Evolutionary conservation across 2,329 filamentous ascomycete species (phyloP), one percentile per base, ranked within the genome.

Genomic region (Ophiognomonia clavigignenti-juglandacearum): DNA sequence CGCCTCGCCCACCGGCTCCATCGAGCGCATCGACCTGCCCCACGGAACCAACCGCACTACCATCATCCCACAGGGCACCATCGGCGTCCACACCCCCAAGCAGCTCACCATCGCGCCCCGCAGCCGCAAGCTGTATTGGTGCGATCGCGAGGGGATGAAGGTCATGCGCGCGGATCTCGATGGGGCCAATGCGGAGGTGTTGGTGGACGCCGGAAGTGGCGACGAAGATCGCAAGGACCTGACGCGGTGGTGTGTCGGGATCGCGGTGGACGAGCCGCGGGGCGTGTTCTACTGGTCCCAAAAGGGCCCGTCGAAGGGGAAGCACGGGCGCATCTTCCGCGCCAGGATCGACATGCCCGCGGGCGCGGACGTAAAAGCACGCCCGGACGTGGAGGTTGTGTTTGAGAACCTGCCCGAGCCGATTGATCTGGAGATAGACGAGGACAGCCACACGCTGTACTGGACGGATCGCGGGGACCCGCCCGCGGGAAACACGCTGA

Each of bases 381-480:
- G 73, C 1, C 54, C 62, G 1, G 72, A 78, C 32, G 62, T 75
- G 23, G 64, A 68, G 42, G 54, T 63, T 2, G 46, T 82, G 2
- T 57, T 73, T 4, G 56, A 67, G 4, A 56, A 58, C 1, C 61
- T 81, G 8, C 76, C 77, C 0, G 78, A 82, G 56, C 74, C 75
- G 0, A 76, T 83, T 48, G 77, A 83, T 53, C 60, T 83, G 0
- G 76, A 79, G 26, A 54, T 82, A 1, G 75, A 82, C 14, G 66
- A 69, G 11, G 60, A 64, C 0, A 56, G 58, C 3, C 57, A 67
- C 23, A 63, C 58, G 1, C 61, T 83, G 22, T 83, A 78, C 58
- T 83, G 79, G 80, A 81, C 79, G 0, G 80, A 83, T 53, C 66
- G 80, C 0, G 80, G 79, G 4, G 79, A 83, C 52, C 59, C 73